phyloP scores from a whole-genome alignment of 768 basidiomycete species.

The Tricholoma terreum region DNA sequence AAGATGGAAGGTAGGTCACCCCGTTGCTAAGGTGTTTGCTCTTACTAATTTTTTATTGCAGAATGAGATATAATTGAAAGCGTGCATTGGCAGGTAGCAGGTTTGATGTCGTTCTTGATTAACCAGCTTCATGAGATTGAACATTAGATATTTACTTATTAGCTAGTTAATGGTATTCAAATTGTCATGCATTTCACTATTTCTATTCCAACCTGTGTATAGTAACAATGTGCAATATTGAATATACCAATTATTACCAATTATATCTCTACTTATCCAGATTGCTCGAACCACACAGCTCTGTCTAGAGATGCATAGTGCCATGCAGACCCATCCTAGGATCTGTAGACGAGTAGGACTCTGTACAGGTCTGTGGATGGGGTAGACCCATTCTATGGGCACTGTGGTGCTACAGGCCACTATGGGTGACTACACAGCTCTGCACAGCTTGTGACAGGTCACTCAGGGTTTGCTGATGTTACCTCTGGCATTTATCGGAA shows the following conservation, averaged over 20 bases:
- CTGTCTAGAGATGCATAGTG: background rate
- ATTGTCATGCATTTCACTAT: background rate
- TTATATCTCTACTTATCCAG: background rate
- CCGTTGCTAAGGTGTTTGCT: background rate
- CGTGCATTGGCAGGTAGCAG: background rate
- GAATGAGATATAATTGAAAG: background rate
- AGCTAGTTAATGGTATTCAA: no score
- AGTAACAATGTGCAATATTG: background rate
- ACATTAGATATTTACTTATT: background rate
- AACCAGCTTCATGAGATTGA: background rate
- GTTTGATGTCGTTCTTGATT: background rate
- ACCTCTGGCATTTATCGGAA: no score
- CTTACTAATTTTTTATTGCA: background rate
- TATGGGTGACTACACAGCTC: background rate
- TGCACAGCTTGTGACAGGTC: background rate
- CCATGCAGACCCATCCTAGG: background rate
- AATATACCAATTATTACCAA: conserved; percentile 1
- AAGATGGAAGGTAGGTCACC: background rate
- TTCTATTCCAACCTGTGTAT: background rate
- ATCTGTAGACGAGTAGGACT: background rate
- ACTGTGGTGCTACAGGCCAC: background rate
- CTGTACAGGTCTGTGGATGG: background rate
- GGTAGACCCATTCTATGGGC: background rate
- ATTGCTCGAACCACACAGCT: background rate
- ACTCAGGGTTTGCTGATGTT: background rate